phyloP scores from a whole-genome alignment of 495 filamentous ascomycete species.

The Tuber melanosporum region DNA sequence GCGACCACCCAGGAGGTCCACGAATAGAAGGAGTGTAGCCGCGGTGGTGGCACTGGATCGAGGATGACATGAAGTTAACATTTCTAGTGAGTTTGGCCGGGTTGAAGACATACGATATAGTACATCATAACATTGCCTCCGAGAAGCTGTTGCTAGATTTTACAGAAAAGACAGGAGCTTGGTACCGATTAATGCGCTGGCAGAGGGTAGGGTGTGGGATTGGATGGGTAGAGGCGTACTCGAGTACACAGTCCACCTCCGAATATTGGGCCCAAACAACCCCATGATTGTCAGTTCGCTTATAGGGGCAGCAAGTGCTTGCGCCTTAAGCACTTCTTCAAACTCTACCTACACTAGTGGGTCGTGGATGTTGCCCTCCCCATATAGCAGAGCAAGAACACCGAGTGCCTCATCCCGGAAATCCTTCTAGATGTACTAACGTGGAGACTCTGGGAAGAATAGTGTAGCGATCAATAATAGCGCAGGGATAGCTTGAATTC shows the following conservation, averaged over 20 bases:
- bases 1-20: slow-evolving; percentile 58
- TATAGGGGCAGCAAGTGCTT: slow-evolving; percentile 41
- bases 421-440: slow-evolving; percentile 69
- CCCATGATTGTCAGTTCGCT: slow-evolving; percentile 62
- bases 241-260: slow-evolving; percentile 30
- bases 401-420: slow-evolving; percentile 63
- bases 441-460: slow-evolving; percentile 67
- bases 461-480: slow-evolving; percentile 58
- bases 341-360: slow-evolving; percentile 51
- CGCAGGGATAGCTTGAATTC: slow-evolving; percentile 66
- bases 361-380: slow-evolving; percentile 56
- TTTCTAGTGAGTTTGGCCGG: slow-evolving; percentile 61
- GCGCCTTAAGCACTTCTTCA: slow-evolving; percentile 35
- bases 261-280: slow-evolving; percentile 62
- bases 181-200: slow-evolving; percentile 31
- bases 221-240: not conserved
- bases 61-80: slow-evolving; percentile 58
- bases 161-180: slow-evolving; percentile 64
- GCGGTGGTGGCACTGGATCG: slow-evolving; percentile 65
- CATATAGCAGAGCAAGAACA: slow-evolving; percentile 61
- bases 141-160: slow-evolving; percentile 78
- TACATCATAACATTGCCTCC: slow-evolving; percentile 86
- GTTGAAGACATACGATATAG: slow-evolving; percentile 60
- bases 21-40: slow-evolving; percentile 51
- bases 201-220: not conserved